These are phyloP conservation scores for Sicyos baderoa DNA, from an alignment of 306 rosid genomes.

Conservation along the genomic window DNA sequence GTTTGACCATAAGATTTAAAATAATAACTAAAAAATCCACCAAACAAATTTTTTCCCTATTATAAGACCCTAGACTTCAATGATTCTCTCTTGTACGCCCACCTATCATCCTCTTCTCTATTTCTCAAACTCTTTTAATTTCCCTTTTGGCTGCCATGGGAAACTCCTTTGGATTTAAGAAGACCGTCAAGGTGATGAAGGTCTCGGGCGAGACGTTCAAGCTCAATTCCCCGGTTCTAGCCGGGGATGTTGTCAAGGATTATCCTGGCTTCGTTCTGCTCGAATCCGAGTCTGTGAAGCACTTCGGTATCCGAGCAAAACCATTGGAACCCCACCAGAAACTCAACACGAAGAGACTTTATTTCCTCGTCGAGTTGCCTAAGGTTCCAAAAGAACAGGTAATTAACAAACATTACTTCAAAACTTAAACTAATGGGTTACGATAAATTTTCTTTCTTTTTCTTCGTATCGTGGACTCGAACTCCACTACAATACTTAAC, in stretches of 20 bases:
- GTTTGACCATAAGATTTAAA: conserved; percentile 35
- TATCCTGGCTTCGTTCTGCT: conserved; percentile 64
- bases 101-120: background rate
- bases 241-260: conserved; percentile 40
- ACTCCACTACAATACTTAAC: too few species aligned
- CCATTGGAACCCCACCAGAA: conserved; percentile 44
- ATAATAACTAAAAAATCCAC: too few species aligned
- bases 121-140: too few species aligned
- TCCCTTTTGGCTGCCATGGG: conserved; percentile 42
- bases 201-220: conserved; percentile 76
- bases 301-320: conserved; percentile 65
- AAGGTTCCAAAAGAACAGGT: conserved; percentile 22
- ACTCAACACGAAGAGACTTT: conserved; percentile 46
- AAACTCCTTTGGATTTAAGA: conserved; percentile 58
- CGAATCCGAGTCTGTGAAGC: conserved; percentile 74
- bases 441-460: too few species aligned
- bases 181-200: conserved; percentile 66
- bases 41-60: background rate
- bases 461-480: too few species aligned
- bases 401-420: background rate
- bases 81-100: background rate
- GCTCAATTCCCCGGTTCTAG: conserved; percentile 48
- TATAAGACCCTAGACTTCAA: background rate
- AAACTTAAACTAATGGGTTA: too few species aligned
- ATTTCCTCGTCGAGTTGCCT: conserved; percentile 74